phyloP scores from a whole-genome alignment of 352 stramenopile genomes.

The Phytophthora sansomeana region DNA sequence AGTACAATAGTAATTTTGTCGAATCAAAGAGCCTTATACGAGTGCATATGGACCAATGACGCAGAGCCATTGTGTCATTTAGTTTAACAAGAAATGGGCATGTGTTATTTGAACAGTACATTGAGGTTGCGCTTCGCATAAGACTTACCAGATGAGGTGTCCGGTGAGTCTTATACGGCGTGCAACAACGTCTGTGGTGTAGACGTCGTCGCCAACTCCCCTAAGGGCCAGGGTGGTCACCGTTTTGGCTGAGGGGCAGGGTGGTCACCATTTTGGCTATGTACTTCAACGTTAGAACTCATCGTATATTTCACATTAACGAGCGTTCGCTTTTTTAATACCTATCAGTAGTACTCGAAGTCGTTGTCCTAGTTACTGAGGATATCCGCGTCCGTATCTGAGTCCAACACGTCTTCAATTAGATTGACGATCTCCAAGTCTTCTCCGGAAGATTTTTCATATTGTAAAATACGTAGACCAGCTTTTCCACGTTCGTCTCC shows the following conservation, averaged over 20 bases:
- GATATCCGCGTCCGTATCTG: background rate
- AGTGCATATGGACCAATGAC: too few species aligned
- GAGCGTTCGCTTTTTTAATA: background rate
- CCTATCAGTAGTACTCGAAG: slow-evolving; percentile 3
- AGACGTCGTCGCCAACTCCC: background rate
- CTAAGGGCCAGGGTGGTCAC: background rate
- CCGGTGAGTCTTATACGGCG: too few species aligned
- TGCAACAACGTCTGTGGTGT: background rate
- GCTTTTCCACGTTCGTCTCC: background rate
- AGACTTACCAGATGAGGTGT: too few species aligned
- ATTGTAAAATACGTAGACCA: slow-evolving; percentile 12
- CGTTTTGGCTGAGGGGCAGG: background rate
- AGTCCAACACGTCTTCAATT: background rate
- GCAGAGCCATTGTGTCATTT: too few species aligned
- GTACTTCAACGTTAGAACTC: background rate
- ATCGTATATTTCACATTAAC: background rate
- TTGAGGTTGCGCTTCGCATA: too few species aligned
- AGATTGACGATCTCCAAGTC: background rate
- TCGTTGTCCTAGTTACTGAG: slow-evolving; percentile 4
- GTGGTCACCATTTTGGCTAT: background rate
- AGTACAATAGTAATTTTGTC: slow-evolving; percentile 9
- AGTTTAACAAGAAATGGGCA: too few species aligned
- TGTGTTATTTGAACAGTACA: too few species aligned
- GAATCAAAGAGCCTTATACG: too few species aligned
- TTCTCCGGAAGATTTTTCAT: background rate